These are phyloP conservation scores for Massarina eburnea DNA, from an alignment of 2,329 filamentous ascomycete genomes.

Conservation along the genomic window DNA sequence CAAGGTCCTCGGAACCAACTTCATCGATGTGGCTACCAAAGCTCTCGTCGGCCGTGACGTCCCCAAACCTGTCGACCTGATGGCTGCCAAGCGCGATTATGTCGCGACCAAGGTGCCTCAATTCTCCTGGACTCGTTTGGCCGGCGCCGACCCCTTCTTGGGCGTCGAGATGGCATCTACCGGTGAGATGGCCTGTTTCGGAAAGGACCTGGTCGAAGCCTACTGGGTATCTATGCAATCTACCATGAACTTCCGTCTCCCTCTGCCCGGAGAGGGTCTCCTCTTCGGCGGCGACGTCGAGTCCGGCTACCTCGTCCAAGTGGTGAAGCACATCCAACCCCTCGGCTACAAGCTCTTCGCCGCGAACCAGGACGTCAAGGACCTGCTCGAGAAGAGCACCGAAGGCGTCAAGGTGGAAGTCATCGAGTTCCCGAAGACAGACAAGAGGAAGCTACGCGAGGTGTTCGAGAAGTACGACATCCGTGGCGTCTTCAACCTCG, in stretches of 20 bases:
- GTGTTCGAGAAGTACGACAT: conserved; percentile 98
- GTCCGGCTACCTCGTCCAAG: conserved; percentile 70
- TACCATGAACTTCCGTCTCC: conserved; percentile 98
- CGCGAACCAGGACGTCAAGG: conserved; percentile 78
- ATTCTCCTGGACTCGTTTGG: conserved; percentile 98
- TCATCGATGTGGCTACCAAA: conserved; percentile 93
- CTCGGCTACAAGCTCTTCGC: conserved; percentile 95
- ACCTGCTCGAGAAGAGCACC: conserved; percentile 72
- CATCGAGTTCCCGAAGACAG: conserved; percentile 94
- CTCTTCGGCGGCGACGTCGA: conserved; percentile 85
- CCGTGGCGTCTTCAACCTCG: conserved; percentile 92
- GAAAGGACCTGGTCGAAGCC: conserved; percentile 90
- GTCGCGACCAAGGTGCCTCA: conserved; percentile 97
- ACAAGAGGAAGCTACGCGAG: conserved; percentile 91
- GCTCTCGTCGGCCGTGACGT: conserved; percentile 85
- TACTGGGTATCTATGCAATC: conserved; percentile 98
- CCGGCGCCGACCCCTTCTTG: conserved; percentile 94
- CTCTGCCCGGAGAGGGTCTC: conserved; percentile 90
- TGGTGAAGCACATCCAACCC: conserved; percentile 84
- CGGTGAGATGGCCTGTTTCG: conserved; percentile 98
- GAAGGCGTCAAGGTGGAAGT: conserved; percentile 77
- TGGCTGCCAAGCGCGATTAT: conserved; percentile 87
- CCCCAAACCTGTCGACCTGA: conserved; percentile 82
- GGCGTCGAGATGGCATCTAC: conserved; percentile 97
- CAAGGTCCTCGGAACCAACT: conserved; percentile 95